Conservation (phyloP, 1,139 yeast genomes). For the Yamadazyma conglobata region DNA sequence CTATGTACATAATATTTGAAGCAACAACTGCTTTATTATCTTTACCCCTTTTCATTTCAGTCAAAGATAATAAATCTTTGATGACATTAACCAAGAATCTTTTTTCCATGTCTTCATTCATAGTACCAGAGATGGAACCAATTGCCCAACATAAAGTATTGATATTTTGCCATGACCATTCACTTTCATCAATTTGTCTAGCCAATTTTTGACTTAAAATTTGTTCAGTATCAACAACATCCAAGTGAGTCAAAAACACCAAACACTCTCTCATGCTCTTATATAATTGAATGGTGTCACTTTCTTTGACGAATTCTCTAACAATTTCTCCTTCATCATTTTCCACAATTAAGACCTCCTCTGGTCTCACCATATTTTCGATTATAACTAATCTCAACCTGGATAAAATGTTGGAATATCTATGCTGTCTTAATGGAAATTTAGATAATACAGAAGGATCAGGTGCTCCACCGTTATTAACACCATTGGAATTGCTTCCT, state of each 20-base stretch:
- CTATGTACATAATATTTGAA: slow-evolving; percentile 97
- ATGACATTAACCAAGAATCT: slow-evolving; percentile 89
- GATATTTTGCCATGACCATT: slow-evolving; percentile 99
- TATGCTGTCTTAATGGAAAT: slow-evolving; percentile 82
- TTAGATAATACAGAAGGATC: slow-evolving; percentile 75
- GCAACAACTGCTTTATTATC: slow-evolving; percentile 99
- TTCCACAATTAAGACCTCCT: slow-evolving; percentile 93
- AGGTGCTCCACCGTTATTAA: slow-evolving; percentile 66
- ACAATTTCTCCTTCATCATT: slow-evolving; percentile 99
- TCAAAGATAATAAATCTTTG: slow-evolving; percentile 82
- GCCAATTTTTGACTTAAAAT: slow-evolving; percentile 91
- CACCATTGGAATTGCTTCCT: slow-evolving; percentile 33
- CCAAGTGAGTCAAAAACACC: slow-evolving; percentile 91
- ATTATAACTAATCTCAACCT: slow-evolving; percentile 85
- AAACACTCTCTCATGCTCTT: slow-evolving; percentile 94
- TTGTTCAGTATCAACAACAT: slow-evolving; percentile 88
- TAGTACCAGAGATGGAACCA: slow-evolving; percentile 97
- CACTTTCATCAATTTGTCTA: slow-evolving; percentile 90
- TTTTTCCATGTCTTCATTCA: slow-evolving; percentile 98
- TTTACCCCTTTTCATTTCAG: slow-evolving; percentile 95
- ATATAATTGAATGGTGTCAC: slow-evolving; percentile 93
- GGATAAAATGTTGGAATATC: slow-evolving; percentile 70
- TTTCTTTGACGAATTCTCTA: slow-evolving; percentile 93
- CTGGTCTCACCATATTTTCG: slow-evolving; percentile 98
- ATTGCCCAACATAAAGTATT: slow-evolving; percentile 99